Percentiles rank a stretch among this genome's conserved stretches.
Conservation (phyloP, 352 stramenopile species). For the Globisporangium rhizosaccharum region DNA sequence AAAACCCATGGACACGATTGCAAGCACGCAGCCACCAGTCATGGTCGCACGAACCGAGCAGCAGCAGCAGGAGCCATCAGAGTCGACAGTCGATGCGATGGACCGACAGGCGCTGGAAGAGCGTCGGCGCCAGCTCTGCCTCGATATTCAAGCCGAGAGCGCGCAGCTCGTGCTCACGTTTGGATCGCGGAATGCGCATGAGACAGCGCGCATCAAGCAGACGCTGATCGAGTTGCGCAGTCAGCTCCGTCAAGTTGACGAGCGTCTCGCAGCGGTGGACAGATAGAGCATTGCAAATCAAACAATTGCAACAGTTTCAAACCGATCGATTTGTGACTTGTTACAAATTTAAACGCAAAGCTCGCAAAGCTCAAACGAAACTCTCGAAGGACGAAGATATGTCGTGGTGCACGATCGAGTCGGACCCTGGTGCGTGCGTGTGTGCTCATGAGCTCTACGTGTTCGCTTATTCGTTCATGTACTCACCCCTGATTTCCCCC, state of each 20-base stretch:
- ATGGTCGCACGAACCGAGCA: neutral
- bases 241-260: slow-evolving; percentile 11
- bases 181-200: slow-evolving; percentile 12
- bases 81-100: neutral
- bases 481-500: neutral
- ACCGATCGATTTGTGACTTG: no score
- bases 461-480: neutral
- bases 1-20: neutral
- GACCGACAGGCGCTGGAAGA: slow-evolving; percentile 19
- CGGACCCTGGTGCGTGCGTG: slow-evolving; percentile 43
- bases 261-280: slow-evolving; percentile 4
- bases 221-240: slow-evolving; percentile 10
- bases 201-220: slow-evolving; percentile 15
- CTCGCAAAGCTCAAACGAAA: neutral
- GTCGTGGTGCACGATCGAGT: slow-evolving; percentile 81
- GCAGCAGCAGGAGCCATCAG: neutral
- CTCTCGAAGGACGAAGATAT: slow-evolving; percentile 20
- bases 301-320: no score
- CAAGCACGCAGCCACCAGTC: neutral
- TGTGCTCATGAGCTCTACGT: neutral
- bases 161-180: slow-evolving; percentile 38
- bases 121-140: slow-evolving; percentile 34
- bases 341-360: no score
- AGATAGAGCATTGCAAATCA: neutral
- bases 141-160: slow-evolving; percentile 49